phyloP scores from a whole-genome alignment of 345 rosid genomes.

The Populus tremula region DNA sequence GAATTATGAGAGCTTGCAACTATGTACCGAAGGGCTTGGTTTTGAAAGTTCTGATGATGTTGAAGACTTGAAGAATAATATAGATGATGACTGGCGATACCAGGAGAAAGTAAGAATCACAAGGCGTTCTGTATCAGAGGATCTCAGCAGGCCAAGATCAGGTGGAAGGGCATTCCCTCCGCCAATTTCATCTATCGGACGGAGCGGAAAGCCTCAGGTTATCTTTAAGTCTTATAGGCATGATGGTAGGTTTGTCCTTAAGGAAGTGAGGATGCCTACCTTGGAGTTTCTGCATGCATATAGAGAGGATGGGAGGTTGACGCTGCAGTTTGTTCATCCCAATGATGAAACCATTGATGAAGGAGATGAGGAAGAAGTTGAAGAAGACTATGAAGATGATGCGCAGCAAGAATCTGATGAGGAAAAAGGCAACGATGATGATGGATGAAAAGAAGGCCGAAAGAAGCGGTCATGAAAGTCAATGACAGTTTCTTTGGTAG shows the following conservation, averaged over 20 bases:
- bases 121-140: conserved; percentile 6
- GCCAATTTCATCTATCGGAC: conserved; percentile 68
- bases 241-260: conserved; percentile 77
- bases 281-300: conserved; percentile 70
- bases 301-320: conserved; percentile 77
- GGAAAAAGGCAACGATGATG: conserved; percentile 1
- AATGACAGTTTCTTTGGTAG: background rate
- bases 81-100: conserved; percentile 30
- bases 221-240: conserved; percentile 70
- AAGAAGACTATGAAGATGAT: background rate
- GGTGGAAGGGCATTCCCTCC: conserved; percentile 58
- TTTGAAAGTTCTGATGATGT: conserved; percentile 75
- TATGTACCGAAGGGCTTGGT: conserved; percentile 88
- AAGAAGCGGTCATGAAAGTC: background rate
- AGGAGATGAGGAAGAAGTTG: conserved; percentile 24
- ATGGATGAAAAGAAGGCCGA: background rate
- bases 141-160: conserved; percentile 31
- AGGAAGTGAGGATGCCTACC: conserved; percentile 65
- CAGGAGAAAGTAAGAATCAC: conserved; percentile 19
- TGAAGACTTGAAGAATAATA: conserved; percentile 44
- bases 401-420: conserved; percentile 8
- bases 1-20: conserved; percentile 59
- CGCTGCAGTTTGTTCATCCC: conserved; percentile 64
- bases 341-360: conserved; percentile 43
- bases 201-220: conserved; percentile 63